Evolutionary conservation across 495 filamentous ascomycete species (phyloP).

Genomic region (Bryoglossum gracile): DNA sequence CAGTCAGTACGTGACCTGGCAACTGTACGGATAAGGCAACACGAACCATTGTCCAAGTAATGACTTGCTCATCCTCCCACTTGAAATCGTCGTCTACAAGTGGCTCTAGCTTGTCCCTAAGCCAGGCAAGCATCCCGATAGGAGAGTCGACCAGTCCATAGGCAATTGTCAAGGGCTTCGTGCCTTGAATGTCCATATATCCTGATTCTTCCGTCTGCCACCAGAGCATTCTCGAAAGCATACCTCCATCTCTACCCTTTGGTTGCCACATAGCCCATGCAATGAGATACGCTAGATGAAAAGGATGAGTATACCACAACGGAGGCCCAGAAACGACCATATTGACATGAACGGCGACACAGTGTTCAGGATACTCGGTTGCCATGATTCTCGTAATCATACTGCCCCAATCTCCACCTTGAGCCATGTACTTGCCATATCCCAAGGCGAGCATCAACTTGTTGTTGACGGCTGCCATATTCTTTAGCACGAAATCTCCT

Average conservation of each 20-base stretch:
- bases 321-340: constrained; percentile 19
- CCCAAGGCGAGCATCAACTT: constrained; percentile 60
- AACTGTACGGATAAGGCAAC: neutral
- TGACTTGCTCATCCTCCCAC: constrained; percentile 58
- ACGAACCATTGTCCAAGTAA: constrained; percentile 49
- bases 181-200: constrained; percentile 28
- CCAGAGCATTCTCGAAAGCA: constrained; percentile 21
- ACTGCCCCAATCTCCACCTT: constrained; percentile 67
- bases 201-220: constrained; percentile 25
- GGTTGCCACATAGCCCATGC: constrained; percentile 11
- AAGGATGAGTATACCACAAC: constrained; percentile 10
- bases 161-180: constrained; percentile 58
- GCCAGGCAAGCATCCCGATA: constrained; percentile 55
- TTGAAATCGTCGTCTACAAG: constrained; percentile 54
- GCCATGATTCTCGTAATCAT: constrained; percentile 52
- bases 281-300: constrained; percentile 6
- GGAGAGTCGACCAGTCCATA: constrained; percentile 52
- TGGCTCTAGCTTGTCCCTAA: constrained; percentile 58
- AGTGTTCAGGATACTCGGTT: constrained; percentile 45
- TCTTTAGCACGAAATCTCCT: constrained; percentile 45
- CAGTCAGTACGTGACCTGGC: neutral
- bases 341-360: constrained; percentile 48
- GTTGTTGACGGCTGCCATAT: constrained; percentile 51
- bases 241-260: constrained; percentile 4
- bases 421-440: constrained; percentile 57